Base-by-base conservation (phyloP, 768 basidiomycete genomes). In the Floccularia luteovirens region DNA sequence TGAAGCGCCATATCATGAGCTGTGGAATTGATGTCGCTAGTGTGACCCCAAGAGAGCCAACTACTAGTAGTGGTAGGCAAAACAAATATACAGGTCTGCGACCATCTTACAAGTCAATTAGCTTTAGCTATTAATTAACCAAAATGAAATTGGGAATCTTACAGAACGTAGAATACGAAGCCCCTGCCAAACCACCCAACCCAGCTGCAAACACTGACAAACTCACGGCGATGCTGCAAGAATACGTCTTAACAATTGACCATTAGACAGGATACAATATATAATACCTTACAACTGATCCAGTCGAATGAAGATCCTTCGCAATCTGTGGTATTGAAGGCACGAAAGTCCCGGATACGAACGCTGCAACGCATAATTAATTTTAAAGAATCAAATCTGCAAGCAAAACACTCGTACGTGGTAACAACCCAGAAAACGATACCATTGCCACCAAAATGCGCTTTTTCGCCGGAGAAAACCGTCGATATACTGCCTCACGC, bases 291-390 rank as follows among this genome's bases (percentile, higher is more conserved):
- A 88, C 69, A 13, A 80, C 56, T 12, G 72, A 48, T 0, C 69
- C 70, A 0, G 82, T 73, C 0, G 81, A 66, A 19, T 71, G 35
- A 7, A 90, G 56, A 43, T 90, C 85, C 19, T 55, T 58, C 5
- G 86, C 76, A 32, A 91, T 77, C 36, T 82, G 72, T 0, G 85
- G 83, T 41, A 90, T 82, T 0, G 78, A 77, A 0, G 86, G 86
- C 2, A 86, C 68, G 54, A 90, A 87, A 1, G 75, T 75, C 0
- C 75, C 79, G 5, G 74, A 62, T 0, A 82, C 75, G 43, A 90
- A 77, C 25, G 82, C 86, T 90, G 48, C 11, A 28, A 17, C 16
- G 24, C 31, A 19, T 37, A 12, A 10, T 11, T 32, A 31, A 3
- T 37, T 24, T 25, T 28, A 30, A 14, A n/a, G 8, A 5, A 3